A percentile compares a stretch with the other conserved stretches of the same genome.
phyloP scores from a whole-genome alignment of 2,329 filamentous ascomycete genomes.

The Canariomyces notabilis region DNA sequence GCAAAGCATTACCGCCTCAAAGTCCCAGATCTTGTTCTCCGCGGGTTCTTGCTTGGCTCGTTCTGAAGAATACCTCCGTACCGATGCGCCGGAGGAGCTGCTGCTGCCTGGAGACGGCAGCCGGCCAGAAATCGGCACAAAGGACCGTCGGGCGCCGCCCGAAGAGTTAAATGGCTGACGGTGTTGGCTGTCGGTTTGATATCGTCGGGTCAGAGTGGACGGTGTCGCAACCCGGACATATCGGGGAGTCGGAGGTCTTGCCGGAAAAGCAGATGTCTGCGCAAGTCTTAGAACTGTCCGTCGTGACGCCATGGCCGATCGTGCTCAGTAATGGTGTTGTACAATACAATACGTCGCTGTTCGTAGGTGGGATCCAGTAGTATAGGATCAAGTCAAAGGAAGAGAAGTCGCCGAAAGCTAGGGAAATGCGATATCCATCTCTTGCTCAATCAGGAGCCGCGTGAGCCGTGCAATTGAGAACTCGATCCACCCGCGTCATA shows the following conservation, averaged over 20 bases:
- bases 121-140: too few relatives aligned
- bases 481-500: too few relatives aligned
- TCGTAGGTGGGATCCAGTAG: too few relatives aligned
- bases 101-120: too few relatives aligned
- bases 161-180: background rate
- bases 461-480: too few relatives aligned
- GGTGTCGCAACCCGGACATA: background rate
- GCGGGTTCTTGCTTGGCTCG: constrained; percentile 2
- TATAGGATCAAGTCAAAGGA: too few relatives aligned
- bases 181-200: background rate
- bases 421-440: too few relatives aligned
- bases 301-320: constrained; percentile 6
- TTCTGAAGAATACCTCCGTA: constrained; percentile 8
- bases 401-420: too few relatives aligned
- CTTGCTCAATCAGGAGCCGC: too few relatives aligned
- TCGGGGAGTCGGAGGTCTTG: background rate
- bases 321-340: background rate
- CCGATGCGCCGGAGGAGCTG: background rate
- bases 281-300: constrained; percentile 3
- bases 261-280: background rate
- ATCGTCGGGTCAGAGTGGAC: background rate
- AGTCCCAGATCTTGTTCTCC: constrained; percentile 45
- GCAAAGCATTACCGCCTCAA: constrained; percentile 36
- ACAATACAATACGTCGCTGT: too few relatives aligned
- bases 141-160: background rate